A percentile compares a stretch with the other conserved stretches of the same genome.
Evolutionary conservation across 2,329 filamentous ascomycete species (phyloP).

Genomic region (Botrytis aclada): DNA sequence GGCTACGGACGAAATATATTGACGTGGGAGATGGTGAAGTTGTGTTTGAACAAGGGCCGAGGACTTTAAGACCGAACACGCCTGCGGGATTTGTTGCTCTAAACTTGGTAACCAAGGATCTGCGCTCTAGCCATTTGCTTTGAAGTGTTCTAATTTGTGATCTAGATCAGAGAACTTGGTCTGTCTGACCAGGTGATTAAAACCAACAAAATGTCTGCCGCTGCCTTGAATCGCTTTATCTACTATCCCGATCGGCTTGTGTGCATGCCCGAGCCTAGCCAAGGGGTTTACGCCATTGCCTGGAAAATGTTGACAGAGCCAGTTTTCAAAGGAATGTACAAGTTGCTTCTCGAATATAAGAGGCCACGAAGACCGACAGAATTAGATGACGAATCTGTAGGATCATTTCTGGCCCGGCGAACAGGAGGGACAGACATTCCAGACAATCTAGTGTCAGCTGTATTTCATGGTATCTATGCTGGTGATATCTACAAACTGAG

Average conservation of each 20-base stretch:
- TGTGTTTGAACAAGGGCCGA: constrained; percentile 79
- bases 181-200: constrained; percentile 55
- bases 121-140: constrained; percentile 17
- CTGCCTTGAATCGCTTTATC: constrained; percentile 67
- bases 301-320: constrained; percentile 49
- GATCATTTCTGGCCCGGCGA: constrained; percentile 58
- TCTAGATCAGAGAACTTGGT: constrained; percentile 55
- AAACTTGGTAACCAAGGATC: constrained; percentile 28
- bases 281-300: constrained; percentile 37
- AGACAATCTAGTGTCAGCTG: constrained; percentile 72
- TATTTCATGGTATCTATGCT: constrained; percentile 86
- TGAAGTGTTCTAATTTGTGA: constrained; percentile 21
- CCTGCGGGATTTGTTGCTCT: constrained; percentile 30
- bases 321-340: constrained; percentile 48
- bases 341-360: constrained; percentile 34
- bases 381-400: constrained; percentile 67
- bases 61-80: constrained; percentile 42
- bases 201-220: constrained; percentile 49
- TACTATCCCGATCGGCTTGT: constrained; percentile 87
- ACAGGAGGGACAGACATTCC: constrained; percentile 53
- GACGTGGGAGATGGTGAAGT: constrained; percentile 60
- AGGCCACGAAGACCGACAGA: constrained; percentile 37
- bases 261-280: constrained; percentile 50
- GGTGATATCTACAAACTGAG: constrained; percentile 83
- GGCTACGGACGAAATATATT: constrained; percentile 68